Conservation (phyloP, 352 stramenopile genomes). For the Aphanomyces astaci region DNA sequence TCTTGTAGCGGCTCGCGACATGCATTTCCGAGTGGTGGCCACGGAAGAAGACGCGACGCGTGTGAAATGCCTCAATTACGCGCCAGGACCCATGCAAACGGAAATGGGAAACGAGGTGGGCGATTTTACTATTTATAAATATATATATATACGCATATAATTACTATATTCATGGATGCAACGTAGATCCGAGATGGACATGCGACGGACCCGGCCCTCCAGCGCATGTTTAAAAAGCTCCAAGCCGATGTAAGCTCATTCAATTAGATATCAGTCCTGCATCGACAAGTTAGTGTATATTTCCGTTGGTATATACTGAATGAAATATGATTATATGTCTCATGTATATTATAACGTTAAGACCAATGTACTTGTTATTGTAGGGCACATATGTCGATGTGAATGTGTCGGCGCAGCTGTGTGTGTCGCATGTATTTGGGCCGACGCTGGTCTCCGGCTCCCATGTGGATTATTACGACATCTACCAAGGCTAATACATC, state of each 20-base stretch:
- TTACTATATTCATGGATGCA: background rate
- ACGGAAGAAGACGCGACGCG: constrained; percentile 36
- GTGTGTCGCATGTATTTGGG: constrained; percentile 45
- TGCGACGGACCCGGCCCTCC: constrained; percentile 33
- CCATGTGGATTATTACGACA: constrained; percentile 77
- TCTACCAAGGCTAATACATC: constrained; percentile 2
- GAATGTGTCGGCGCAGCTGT: constrained; percentile 45
- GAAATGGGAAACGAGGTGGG: constrained; percentile 63
- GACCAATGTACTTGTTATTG: too few species aligned
- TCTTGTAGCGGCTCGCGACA: constrained; percentile 59
- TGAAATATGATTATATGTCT: too few species aligned
- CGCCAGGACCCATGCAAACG: constrained; percentile 81
- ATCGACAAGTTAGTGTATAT: too few species aligned
- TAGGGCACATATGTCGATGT: constrained; percentile 46
- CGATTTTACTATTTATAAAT: too few species aligned
- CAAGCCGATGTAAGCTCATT: constrained; percentile 29
- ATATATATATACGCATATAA: background rate
- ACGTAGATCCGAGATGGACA: constrained; percentile 40
- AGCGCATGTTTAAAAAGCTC: constrained; percentile 41
- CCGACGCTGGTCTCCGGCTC: constrained; percentile 46
- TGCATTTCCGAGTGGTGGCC: constrained; percentile 70
- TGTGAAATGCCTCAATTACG: constrained; percentile 66
- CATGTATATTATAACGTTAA: too few species aligned
- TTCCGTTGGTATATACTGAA: too few species aligned
- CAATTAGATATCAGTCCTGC: background rate